Base-by-base conservation (phyloP, 2,329 filamentous ascomycete genomes). In the Tolypocladium inflatum region DNA sequence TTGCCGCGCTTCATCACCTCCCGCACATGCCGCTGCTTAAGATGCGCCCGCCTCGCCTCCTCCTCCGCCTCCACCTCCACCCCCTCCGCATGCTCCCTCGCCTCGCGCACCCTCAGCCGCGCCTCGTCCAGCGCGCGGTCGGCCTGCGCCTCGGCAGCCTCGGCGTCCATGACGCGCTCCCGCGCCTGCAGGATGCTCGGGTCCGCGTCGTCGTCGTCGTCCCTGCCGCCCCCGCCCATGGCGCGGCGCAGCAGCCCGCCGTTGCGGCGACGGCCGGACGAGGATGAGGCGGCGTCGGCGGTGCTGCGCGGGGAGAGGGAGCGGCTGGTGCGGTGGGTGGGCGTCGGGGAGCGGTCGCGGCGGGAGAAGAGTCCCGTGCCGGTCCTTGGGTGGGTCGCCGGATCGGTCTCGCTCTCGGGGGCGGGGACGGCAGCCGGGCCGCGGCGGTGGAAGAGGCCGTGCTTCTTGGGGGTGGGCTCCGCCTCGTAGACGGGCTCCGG, bases 1-100 rank as follows among this genome's bases (percentile, higher is more conserved):
- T 85, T 84, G n/a, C 83, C 85, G 56, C 85, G 77, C 81, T 87
- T 88, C 7, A 82, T 84, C 37, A 89, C 79, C 65, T 83, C 81
- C 64, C 76, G 79, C 1, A 85, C 86, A 66, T 88, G 82, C 56
- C 78, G 76, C 71, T 86, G 80, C 80, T 89, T 89, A 55, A 88
- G 81, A 78, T 84, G 86, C 2, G 86, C 86, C 48, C 80, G 70
- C 26, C 85, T 74, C 2, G 85, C 82, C 67, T 87, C 84, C 71
- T 87, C 84, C 64, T 78, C 78, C 1, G 86, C 86, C 73, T 89
- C 87, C 55, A 78, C 69, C 75, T 89, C 86, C 4, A 89, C 71
- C 17, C 76, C 71, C 72, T 79, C 82, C 2, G 88, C 83, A 61
- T 88, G 80, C 52, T 85, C 84, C 38, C 81, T 75, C 0, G 87